Base-by-base conservation (phyloP, 805 yeast genomes). In the Spathaspora boniae region DNA sequence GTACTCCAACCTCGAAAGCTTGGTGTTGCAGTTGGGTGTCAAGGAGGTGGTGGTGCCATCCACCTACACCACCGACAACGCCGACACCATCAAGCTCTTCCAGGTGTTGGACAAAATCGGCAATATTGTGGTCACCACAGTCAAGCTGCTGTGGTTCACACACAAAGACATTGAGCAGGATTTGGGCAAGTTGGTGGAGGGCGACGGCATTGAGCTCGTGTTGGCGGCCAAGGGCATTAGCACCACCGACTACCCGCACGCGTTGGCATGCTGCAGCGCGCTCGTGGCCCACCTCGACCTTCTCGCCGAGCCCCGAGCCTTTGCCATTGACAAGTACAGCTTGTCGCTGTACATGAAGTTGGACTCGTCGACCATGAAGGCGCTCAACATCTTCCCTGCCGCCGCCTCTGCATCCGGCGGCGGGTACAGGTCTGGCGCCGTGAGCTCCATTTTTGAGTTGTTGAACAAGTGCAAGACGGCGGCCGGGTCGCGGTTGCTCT, bases 291-390 rank as follows among this genome's bases (percentile, higher is more conserved):
- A 89, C 54, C 65, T 93, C 38, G 78, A 77, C 22, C 59, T 89
- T 21, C 60, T 86, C 51, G 73, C 76, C 36, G 54, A 74, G 6
- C 63, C 70, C 26, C 84, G 83, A 12, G 58, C 69, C 11, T 79
- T 70, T 46, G 60, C 72, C 15, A 60, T 93, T 17, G 73, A 73
- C 19, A 73, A 74, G 44, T 91, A 89, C 56, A 80, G 81, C 39
- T 68, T 91, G 33, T 67, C 76, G n/a, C 80, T 83, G 44, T 89
- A 71, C 56, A 86, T 93, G 95, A 84, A 86, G 51, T 70, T 93
- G 32, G 99, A 93, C 54, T 78, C 91, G 5, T 80, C 97, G 1
- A 95, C 98, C 0, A 77, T 89, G 36, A 79, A 79, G 38, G 95
- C 98, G 0, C 66, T 93, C 41, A 91, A 91, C 53, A 67, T 93